Evolutionary conservation across 345 rosid genomes (phyloP).

Genomic region (Erysimum cheiranthoides): DNA sequence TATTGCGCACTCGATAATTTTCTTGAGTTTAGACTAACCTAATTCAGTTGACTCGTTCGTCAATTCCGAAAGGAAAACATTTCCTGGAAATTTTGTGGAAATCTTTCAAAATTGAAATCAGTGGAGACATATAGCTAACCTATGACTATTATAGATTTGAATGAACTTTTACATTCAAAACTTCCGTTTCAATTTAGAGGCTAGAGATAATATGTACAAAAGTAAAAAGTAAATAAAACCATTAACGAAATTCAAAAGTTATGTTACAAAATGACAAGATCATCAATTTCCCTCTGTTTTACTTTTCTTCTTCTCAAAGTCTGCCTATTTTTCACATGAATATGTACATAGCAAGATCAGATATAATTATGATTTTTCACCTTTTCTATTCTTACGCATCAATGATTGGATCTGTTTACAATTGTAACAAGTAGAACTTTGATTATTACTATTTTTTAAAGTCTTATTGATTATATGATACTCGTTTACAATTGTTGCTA

Average conservation of each 20-base stretch:
- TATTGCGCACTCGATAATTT: constrained; percentile 2
- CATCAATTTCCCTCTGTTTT: constrained; percentile 4
- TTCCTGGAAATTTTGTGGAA: not conserved
- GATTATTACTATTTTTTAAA: not conserved
- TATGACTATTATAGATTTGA: not conserved
- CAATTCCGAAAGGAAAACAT: constrained; percentile 7
- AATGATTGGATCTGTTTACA: constrained; percentile 30
- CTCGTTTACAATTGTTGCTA: constrained; percentile 10
- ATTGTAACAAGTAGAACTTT: constrained; percentile 18
- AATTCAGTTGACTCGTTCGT: constrained; percentile 27
- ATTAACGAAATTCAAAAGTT: constrained; percentile 1
- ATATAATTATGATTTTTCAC: constrained; percentile 14
- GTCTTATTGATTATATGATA: not conserved
- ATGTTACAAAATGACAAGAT: not conserved
- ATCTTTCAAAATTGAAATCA: not conserved
- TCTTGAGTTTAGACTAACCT: constrained; percentile 29
- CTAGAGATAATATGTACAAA: not conserved
- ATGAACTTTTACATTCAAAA: not conserved
- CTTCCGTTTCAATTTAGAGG: not conserved
- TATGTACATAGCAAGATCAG: constrained; percentile 5
- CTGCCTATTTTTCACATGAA: constrained; percentile 29
- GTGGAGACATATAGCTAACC: constrained; percentile 1
- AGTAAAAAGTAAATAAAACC: not conserved
- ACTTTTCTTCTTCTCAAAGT: constrained; percentile 29
- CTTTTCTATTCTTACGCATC: constrained; percentile 40